These are phyloP conservation scores for Mucor irregularis DNA, from an alignment of 371 early-diverging fungal genomes.

Conservation along the genomic window DNA sequence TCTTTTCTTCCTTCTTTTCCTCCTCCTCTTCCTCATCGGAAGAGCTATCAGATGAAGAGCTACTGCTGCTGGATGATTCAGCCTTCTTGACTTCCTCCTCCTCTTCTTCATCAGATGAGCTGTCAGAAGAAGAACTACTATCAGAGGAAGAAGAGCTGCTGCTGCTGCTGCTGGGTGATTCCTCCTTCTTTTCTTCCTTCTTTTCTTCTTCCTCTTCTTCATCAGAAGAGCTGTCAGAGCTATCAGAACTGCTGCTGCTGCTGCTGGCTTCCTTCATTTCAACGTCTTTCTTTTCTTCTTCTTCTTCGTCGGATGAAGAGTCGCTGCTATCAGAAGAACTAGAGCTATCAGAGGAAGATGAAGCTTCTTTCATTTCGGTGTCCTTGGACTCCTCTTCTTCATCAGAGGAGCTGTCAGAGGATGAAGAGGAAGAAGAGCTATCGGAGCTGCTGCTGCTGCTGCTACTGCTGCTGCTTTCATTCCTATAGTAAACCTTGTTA, in stretches of 20 bases:
- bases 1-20: not conserved
- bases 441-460: not conserved
- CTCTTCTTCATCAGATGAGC: constrained; percentile 2
- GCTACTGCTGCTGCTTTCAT: not conserved
- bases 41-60: constrained; percentile 5
- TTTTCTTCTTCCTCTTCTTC: constrained; percentile 14
- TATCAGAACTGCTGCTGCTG: constrained; percentile 16
- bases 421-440: constrained; percentile 7
- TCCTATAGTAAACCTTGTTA: not conserved
- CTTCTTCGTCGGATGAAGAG: constrained; percentile 6
- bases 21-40: constrained; percentile 18
- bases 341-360: constrained; percentile 20
- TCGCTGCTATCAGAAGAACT: constrained; percentile 13
- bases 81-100: constrained; percentile 15
- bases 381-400: constrained; percentile 21
- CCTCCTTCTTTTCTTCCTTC: no score
- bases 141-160: constrained; percentile 19
- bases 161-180: constrained; percentile 15
- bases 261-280: constrained; percentile 2
- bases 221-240: constrained; percentile 20
- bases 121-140: no score
- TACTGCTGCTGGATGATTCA: constrained; percentile 4
- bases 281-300: constrained; percentile 13
- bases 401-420: constrained; percentile 15
- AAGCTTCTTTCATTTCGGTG: constrained; percentile 20